A percentile compares a stretch with the other conserved stretches of the same genome.
These are phyloP conservation scores for Persicaria tinctoria DNA, from an alignment of 148 eudicot genomes.

Conservation along the genomic window DNA sequence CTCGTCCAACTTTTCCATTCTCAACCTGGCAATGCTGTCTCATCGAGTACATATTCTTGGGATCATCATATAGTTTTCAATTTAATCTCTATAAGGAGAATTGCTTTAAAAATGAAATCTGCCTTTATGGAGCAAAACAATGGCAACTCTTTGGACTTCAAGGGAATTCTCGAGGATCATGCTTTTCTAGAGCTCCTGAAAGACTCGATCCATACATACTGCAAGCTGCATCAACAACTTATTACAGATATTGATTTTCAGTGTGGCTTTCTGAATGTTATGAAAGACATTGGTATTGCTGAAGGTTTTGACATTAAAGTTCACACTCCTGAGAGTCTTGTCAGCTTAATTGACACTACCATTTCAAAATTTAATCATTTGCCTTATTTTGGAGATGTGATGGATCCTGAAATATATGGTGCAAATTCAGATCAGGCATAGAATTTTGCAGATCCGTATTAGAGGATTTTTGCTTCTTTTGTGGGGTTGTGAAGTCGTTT, in stretches of 20 bases:
- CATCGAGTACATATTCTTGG: slow-evolving; percentile 25
- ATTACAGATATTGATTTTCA: slow-evolving; percentile 11
- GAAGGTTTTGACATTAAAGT: slow-evolving; percentile 18
- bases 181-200: slow-evolving; percentile 39
- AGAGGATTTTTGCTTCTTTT: background rate
- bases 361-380: slow-evolving; percentile 16
- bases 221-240: slow-evolving; percentile 31
- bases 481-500: background rate
- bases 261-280: slow-evolving; percentile 13
- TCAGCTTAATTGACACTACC: slow-evolving; percentile 35
- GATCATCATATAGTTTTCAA: slow-evolving; percentile 38
- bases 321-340: slow-evolving; percentile 38
- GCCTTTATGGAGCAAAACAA: slow-evolving; percentile 23
- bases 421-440: background rate
- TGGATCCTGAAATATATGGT: background rate
- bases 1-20: slow-evolving; percentile 42
- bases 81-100: slow-evolving; percentile 35
- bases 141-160: slow-evolving; percentile 30
- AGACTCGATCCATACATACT: slow-evolving; percentile 34
- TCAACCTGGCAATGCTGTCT: slow-evolving; percentile 11
- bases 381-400: background rate
- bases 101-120: slow-evolving; percentile 45
- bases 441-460: background rate
- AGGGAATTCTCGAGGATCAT: slow-evolving; percentile 32
- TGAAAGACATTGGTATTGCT: slow-evolving; percentile 17